A percentile compares a stretch with the other conserved stretches of the same genome.
Evolutionary conservation across 2,329 filamentous ascomycete species (phyloP).

Genomic region (Neofusicoccum sp.): DNA sequence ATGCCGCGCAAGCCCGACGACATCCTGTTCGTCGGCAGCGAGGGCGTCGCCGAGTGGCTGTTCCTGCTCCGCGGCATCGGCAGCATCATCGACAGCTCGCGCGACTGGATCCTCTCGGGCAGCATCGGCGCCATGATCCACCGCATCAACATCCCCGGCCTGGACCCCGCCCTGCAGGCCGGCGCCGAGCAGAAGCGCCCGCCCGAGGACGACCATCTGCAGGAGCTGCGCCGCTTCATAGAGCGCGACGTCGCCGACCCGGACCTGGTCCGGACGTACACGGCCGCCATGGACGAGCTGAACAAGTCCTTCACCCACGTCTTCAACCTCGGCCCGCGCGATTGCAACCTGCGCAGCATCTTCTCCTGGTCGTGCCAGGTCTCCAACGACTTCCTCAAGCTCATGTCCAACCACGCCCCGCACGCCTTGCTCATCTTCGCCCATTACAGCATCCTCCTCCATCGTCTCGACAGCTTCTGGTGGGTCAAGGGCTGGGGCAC

Average conservation of each 20-base stretch:
- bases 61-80: conserved; percentile 18
- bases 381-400: conserved; percentile 10
- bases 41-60: conserved; percentile 18
- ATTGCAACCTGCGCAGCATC: conserved; percentile 15
- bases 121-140: conserved; percentile 12
- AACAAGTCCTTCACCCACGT: background rate
- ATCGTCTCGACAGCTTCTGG: conserved; percentile 19
- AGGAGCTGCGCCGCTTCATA: conserved; percentile 11
- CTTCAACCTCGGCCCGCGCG: background rate
- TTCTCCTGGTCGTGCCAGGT: conserved; percentile 13
- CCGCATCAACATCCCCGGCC: conserved; percentile 1
- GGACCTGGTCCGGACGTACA: background rate
- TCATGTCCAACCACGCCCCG: background rate
- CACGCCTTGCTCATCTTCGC: conserved; percentile 13
- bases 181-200: background rate
- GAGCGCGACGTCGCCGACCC: conserved; percentile 14
- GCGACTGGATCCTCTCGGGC: conserved; percentile 13
- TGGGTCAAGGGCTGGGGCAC: conserved; percentile 22
- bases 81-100: conserved; percentile 1
- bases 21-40: conserved; percentile 13
- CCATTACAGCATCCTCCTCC: conserved; percentile 8
- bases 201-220: conserved; percentile 11
- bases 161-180: background rate
- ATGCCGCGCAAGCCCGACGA: conserved; percentile 18
- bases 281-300: conserved; percentile 3